Conservation (phyloP, 768 basidiomycete species). For the Mycena leptocephala region DNA sequence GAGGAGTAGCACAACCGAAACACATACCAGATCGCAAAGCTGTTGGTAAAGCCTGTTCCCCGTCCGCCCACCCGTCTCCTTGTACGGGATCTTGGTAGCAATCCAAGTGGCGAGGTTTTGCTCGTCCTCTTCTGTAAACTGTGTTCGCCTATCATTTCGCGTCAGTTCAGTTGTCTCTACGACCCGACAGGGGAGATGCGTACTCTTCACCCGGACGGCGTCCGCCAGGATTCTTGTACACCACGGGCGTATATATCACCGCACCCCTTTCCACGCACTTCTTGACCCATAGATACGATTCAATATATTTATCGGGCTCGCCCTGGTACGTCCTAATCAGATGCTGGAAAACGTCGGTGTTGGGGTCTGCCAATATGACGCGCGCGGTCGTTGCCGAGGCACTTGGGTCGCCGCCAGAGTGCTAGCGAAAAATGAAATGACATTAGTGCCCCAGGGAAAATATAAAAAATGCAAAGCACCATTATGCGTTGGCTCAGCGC, state of each 20-base stretch:
- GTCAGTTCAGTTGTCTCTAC: background rate
- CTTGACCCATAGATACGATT: conserved; percentile 89
- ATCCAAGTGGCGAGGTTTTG: conserved; percentile 85
- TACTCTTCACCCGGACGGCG: conserved; percentile 88
- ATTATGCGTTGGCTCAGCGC: conserved; percentile 80
- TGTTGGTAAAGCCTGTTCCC: conserved; percentile 90
- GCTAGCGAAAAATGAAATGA: conserved; percentile 56
- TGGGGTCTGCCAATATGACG: conserved; percentile 86
- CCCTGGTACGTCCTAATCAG: conserved; percentile 83
- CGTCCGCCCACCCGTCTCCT: conserved; percentile 86
- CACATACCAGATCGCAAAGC: conserved; percentile 77
- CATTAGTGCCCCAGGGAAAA: conserved; percentile 2
- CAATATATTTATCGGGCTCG: conserved; percentile 81
- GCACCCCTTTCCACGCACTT: conserved; percentile 82
- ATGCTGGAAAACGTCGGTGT: conserved; percentile 82
- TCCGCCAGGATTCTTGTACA: conserved; percentile 90
- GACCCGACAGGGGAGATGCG: conserved; percentile 41
- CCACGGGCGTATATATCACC: conserved; percentile 79
- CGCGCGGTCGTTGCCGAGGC: conserved; percentile 80
- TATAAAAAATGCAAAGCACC: conserved; percentile 57
- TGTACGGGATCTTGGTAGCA: conserved; percentile 87
- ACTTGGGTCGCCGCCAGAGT: conserved; percentile 86
- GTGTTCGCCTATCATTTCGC: conserved; percentile 70
- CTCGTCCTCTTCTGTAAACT: conserved; percentile 86
- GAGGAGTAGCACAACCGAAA: background rate